Percentiles rank a stretch among this genome's conserved stretches.
Evolutionary conservation across 2,329 filamentous ascomycete genomes (phyloP).

Genomic region (Xenosphaeropsis pyriputrescens): DNA sequence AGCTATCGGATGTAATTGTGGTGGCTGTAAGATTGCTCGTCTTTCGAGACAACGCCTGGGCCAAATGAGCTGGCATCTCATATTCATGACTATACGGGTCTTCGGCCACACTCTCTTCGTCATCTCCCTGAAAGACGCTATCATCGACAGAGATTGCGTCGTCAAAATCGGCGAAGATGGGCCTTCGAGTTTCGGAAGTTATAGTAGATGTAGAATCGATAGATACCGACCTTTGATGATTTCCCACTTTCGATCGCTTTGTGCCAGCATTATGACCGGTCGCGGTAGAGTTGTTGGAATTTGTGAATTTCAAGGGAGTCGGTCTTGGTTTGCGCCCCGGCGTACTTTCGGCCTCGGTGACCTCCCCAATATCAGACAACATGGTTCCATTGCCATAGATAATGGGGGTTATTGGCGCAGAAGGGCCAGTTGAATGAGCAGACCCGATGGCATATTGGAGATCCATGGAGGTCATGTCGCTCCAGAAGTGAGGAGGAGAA

Average conservation of each 20-base stretch:
- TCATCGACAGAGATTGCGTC: slow-evolving; percentile 47
- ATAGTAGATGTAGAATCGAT: slow-evolving; percentile 47
- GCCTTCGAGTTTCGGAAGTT: slow-evolving; percentile 30
- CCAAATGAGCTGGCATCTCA: slow-evolving; percentile 15
- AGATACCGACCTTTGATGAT: slow-evolving; percentile 36
- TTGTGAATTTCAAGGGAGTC: slow-evolving; percentile 11
- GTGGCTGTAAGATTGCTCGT: slow-evolving; percentile 12
- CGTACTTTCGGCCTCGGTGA: slow-evolving; percentile 36
- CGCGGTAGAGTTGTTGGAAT: slow-evolving; percentile 23
- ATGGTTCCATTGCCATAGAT: slow-evolving; percentile 58
- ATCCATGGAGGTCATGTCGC: slow-evolving; percentile 28
- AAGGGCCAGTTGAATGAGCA: slow-evolving; percentile 18
- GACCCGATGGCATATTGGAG: slow-evolving; percentile 21
- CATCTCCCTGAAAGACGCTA: slow-evolving; percentile 51
- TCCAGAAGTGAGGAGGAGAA: slow-evolving; percentile 20
- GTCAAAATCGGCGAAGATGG: slow-evolving; percentile 44
- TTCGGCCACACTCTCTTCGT: slow-evolving; percentile 45
- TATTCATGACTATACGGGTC: slow-evolving; percentile 13
- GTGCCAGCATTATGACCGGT: slow-evolving; percentile 27
- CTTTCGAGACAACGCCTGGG: slow-evolving; percentile 9
- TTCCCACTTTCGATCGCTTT: slow-evolving; percentile 26
- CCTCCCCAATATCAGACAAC: slow-evolving; percentile 49
- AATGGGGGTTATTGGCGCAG: slow-evolving; percentile 44
- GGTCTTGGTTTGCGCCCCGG: slow-evolving; percentile 19
- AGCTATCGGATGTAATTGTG: too few relatives aligned